These are phyloP conservation scores for Zoysia japonica DNA, from an alignment of 176 grass and related monocot genomes.

Conservation along the genomic window DNA sequence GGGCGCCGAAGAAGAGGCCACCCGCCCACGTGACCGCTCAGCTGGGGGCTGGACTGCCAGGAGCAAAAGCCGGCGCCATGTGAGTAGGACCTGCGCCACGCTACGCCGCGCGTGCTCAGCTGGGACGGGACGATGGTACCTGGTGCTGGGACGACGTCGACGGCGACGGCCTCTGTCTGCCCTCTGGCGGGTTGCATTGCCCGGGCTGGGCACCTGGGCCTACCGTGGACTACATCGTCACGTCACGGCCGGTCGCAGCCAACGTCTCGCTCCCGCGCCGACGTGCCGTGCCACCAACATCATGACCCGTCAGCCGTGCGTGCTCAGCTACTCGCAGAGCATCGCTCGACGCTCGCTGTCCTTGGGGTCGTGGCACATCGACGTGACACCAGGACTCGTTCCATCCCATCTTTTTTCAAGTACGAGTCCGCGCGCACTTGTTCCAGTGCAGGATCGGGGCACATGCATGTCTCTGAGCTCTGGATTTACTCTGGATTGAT, in stretches of 20 bases:
- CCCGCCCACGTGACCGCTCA: conserved; percentile 11
- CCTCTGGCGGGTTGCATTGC: neutral
- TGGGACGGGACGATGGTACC: too few species aligned
- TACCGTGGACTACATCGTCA: conserved; percentile 33
- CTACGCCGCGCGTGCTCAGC: neutral
- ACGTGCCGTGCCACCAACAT: neutral
- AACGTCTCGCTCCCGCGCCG: too few species aligned
- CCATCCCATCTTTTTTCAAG: neutral
- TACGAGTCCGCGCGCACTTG: too few species aligned
- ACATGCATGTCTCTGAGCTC: neutral
- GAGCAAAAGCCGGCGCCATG: neutral
- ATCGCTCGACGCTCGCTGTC: neutral
- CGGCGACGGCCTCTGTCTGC: neutral
- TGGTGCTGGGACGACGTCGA: neutral
- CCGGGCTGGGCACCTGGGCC: neutral
- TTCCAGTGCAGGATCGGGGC: neutral
- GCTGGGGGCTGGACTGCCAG: neutral
- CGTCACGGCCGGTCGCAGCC: neutral
- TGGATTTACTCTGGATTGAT: too few species aligned
- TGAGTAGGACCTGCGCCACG: neutral
- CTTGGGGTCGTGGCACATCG: neutral
- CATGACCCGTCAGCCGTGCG: neutral
- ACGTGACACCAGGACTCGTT: neutral
- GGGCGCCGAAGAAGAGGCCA: too few species aligned
- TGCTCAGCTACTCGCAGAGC: neutral